phyloP scores from a whole-genome alignment of 1,284 basidiomycete species.

The Mycocalia duriaeana region DNA sequence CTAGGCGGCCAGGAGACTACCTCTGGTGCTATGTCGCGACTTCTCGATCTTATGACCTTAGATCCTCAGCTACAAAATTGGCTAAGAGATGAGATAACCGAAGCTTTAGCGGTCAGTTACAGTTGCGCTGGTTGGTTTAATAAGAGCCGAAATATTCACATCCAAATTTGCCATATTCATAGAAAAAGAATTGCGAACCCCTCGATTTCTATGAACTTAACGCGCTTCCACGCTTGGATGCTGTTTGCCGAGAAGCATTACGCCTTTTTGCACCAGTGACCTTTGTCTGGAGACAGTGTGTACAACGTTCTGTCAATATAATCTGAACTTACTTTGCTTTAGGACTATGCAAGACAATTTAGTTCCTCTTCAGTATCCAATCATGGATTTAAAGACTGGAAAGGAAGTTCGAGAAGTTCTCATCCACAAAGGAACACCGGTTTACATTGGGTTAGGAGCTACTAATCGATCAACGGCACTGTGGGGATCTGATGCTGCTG shows the following conservation, averaged over 20 bases:
- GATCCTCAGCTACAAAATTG: background rate
- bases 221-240: background rate
- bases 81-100: background rate
- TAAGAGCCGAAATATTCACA: too few relatives aligned
- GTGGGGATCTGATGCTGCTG: background rate
- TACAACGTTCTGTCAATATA: background rate
- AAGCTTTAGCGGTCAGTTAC: background rate
- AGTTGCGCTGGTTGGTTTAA: too few relatives aligned
- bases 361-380: background rate
- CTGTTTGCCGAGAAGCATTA: background rate
- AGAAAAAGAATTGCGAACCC: too few relatives aligned
- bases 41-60: background rate
- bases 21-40: background rate
- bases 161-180: too few relatives aligned
- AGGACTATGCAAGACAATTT: background rate
- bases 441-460: background rate
- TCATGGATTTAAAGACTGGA: background rate
- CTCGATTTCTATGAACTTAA: background rate
- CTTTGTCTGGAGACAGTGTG: background rate
- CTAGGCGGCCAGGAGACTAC: background rate
- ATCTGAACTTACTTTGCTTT: background rate
- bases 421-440: background rate
- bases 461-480: background rate
- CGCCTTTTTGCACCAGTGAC: background rate
- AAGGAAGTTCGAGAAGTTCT: background rate